These are phyloP conservation scores for Hypholoma fasciculare DNA, from an alignment of 768 basidiomycete genomes.

Conservation along the genomic window DNA sequence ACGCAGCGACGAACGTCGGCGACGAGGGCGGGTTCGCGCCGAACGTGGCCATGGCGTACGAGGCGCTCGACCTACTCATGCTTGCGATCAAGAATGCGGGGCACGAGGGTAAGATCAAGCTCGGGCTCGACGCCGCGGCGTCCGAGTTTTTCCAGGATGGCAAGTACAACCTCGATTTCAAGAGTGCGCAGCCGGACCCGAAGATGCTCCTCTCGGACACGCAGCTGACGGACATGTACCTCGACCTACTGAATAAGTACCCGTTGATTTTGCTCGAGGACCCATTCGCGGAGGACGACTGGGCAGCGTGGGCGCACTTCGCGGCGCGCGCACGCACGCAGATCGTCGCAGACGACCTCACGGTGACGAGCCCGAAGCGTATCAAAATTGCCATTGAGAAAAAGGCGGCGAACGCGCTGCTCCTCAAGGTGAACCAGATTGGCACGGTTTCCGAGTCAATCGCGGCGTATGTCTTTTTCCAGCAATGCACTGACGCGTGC, in stretches of 20 bases:
- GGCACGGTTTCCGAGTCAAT: slow-evolving; percentile 13
- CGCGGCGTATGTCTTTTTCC: slow-evolving; percentile 3
- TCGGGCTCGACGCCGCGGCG: slow-evolving; percentile 9
- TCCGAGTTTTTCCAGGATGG: slow-evolving; percentile 14
- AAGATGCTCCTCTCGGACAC: background rate
- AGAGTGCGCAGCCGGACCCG: slow-evolving; percentile 3
- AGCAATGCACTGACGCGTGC: background rate
- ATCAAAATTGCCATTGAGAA: slow-evolving; percentile 9
- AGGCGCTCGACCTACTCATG: slow-evolving; percentile 11
- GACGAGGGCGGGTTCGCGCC: slow-evolving; percentile 13
- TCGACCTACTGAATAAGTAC: slow-evolving; percentile 10
- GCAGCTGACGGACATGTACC: slow-evolving; percentile 3
- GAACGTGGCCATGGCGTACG: slow-evolving; percentile 6
- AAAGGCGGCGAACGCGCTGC: slow-evolving; percentile 9
- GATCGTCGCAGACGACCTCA: slow-evolving; percentile 13
- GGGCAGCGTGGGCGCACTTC: slow-evolving; percentile 10
- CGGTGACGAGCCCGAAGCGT: slow-evolving; percentile 13
- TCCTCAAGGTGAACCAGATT: slow-evolving; percentile 14
- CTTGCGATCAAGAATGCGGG: slow-evolving; percentile 9
- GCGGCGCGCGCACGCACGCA: slow-evolving; percentile 9
- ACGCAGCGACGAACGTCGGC: slow-evolving; percentile 9
- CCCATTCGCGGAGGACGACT: slow-evolving; percentile 13
- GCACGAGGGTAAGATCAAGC: slow-evolving; percentile 9
- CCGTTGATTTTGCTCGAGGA: slow-evolving; percentile 11
- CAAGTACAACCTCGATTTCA: slow-evolving; percentile 16